Conservation (phyloP, 225 moss, liverwort and hornwort genomes). For the Polytrichum commune region DNA sequence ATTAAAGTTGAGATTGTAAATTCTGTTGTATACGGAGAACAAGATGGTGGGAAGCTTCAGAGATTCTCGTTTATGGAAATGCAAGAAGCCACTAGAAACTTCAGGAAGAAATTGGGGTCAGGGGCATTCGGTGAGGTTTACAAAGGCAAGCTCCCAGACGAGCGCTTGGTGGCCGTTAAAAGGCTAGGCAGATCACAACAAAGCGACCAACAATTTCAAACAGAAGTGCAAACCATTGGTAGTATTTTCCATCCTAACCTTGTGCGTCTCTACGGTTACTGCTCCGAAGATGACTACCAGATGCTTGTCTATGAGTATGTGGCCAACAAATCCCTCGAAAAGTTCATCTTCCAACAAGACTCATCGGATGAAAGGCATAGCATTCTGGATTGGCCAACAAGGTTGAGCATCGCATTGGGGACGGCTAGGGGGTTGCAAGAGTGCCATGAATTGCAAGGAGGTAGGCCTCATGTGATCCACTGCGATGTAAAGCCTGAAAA, state of each 20-base stretch:
- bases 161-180: constrained; percentile 51
- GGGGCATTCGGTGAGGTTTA: constrained; percentile 52
- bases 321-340: constrained; percentile 44
- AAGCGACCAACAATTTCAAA: constrained; percentile 43
- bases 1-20: constrained; percentile 6
- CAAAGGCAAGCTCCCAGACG: constrained; percentile 40
- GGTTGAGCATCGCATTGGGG: constrained; percentile 42
- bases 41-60: constrained; percentile 1
- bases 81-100: constrained; percentile 20
- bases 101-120: constrained; percentile 29
- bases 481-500: constrained; percentile 58
- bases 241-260: constrained; percentile 43
- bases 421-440: constrained; percentile 40
- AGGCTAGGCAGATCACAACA: constrained; percentile 32
- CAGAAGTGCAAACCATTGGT: constrained; percentile 35
- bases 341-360: constrained; percentile 26
- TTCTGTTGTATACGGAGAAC: not conserved
- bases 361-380: constrained; percentile 11
- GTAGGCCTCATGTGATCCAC: constrained; percentile 38
- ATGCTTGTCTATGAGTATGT: constrained; percentile 54
- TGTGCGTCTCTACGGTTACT: constrained; percentile 42
- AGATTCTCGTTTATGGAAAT: constrained; percentile 23
- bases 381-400: constrained; percentile 45
- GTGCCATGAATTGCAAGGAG: constrained; percentile 15
- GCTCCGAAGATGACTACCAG: constrained; percentile 32